phyloP scores from a whole-genome alignment of 352 stramenopile genomes.

The Pythium volutum region DNA sequence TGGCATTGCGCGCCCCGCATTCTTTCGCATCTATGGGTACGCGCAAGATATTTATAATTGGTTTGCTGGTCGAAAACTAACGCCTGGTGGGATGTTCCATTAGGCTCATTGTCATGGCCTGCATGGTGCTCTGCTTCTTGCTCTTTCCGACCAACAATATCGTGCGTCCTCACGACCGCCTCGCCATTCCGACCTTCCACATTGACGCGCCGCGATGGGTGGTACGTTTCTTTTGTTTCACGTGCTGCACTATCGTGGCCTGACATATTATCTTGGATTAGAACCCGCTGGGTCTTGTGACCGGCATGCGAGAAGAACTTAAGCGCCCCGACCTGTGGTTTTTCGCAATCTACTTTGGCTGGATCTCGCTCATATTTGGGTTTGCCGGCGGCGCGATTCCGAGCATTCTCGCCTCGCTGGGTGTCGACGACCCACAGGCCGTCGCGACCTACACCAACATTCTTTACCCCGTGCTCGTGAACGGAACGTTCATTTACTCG shows the following conservation, averaged over 20 bases:
- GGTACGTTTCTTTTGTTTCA: slow-evolving; percentile 26
- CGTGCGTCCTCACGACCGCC: slow-evolving; percentile 34
- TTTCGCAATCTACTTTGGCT: slow-evolving; percentile 77
- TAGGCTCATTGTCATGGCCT: slow-evolving; percentile 36
- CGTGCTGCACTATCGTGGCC: not conserved
- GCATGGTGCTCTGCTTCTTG: slow-evolving; percentile 50
- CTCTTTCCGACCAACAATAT: slow-evolving; percentile 78
- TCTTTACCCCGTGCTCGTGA: slow-evolving; percentile 73
- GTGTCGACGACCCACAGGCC: slow-evolving; percentile 18
- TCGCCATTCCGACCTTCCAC: slow-evolving; percentile 49
- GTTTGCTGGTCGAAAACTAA: not conserved
- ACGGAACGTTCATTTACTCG: slow-evolving; percentile 80
- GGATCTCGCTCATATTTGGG: slow-evolving; percentile 78
- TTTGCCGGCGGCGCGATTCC: slow-evolving; percentile 75
- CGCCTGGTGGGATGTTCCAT: not conserved
- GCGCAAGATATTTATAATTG: not conserved
- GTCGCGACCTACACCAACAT: slow-evolving; percentile 61
- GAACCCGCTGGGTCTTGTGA: slow-evolving; percentile 55
- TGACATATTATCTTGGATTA: slow-evolving; percentile 13
- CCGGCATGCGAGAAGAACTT: slow-evolving; percentile 56
- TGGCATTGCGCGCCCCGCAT: slow-evolving; percentile 37
- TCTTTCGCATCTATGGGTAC: slow-evolving; percentile 73
- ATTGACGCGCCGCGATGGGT: slow-evolving; percentile 53
- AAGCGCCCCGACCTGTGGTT: slow-evolving; percentile 63
- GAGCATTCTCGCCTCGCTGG: slow-evolving; percentile 53